A percentile compares a stretch with the other conserved stretches of the same genome.
Evolutionary conservation across 2,329 filamentous ascomycete genomes (phyloP).

Genomic region (Teratosphaeriaceae sp.): DNA sequence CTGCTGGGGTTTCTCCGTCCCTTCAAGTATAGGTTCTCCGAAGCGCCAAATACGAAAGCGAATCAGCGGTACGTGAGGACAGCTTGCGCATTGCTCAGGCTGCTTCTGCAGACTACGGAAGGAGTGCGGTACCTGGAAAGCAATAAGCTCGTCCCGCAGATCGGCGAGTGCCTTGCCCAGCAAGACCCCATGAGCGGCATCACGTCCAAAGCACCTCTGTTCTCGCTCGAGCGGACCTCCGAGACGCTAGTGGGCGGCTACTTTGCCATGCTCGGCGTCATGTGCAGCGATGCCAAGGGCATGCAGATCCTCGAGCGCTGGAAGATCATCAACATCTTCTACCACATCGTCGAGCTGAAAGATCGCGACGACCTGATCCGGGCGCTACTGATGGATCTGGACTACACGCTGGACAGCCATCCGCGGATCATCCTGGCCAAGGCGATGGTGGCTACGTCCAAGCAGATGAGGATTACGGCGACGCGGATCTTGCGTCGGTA

Average conservation of each 20-base stretch:
- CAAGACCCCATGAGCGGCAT: conserved; percentile 72
- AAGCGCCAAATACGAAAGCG: conserved; percentile 80
- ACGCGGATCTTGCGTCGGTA: conserved; percentile 85
- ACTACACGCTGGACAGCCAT: conserved; percentile 80
- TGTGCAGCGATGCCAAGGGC: conserved; percentile 77
- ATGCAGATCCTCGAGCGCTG: conserved; percentile 87
- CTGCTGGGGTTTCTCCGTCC: conserved; percentile 92
- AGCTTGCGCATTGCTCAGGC: conserved; percentile 82
- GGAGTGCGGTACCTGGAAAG: conserved; percentile 80
- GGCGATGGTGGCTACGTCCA: conserved; percentile 83
- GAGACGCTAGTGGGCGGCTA: conserved; percentile 90
- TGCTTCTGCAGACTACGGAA: conserved; percentile 76
- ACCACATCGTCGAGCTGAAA: conserved; percentile 89
- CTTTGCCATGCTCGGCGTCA: conserved; percentile 81
- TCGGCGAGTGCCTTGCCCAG: conserved; percentile 92
- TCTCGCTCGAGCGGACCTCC: conserved; percentile 74
- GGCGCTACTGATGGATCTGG: conserved; percentile 80
- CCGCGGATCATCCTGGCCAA: conserved; percentile 90
- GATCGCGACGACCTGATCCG: conserved; percentile 89
- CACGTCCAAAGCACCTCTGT: conserved; percentile 80
- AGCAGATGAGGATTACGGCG: conserved; percentile 82
- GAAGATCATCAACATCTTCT: conserved; percentile 99
- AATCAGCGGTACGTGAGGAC: conserved; percentile 91
- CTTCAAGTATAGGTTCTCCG: conserved; percentile 93
- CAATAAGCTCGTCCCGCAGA: conserved; percentile 87